Evolutionary conservation across 495 filamentous ascomycete species (phyloP).

Genomic region (Neurospora africana): DNA sequence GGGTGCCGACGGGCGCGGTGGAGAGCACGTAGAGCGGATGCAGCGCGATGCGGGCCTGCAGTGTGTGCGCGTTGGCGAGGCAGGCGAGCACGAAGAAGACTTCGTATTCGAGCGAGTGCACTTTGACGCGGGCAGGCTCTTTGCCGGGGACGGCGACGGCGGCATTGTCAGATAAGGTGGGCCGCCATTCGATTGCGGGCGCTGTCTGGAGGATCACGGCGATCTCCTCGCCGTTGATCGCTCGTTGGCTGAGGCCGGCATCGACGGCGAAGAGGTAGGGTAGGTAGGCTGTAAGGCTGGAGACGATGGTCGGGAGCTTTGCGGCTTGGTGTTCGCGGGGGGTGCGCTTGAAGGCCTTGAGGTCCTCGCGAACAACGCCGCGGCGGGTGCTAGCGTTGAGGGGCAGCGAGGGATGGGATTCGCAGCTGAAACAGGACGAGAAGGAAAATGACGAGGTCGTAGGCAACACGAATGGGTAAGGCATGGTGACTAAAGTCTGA

Average conservation of each 20-base stretch:
- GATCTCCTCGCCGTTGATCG: slow-evolving; percentile 47
- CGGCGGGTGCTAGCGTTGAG: slow-evolving; percentile 66
- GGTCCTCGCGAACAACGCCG: slow-evolving; percentile 60
- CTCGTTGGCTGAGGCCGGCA: slow-evolving; percentile 47
- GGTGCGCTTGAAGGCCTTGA: slow-evolving; percentile 77
- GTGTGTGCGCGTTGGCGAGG: slow-evolving; percentile 59
- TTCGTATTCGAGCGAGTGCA: slow-evolving; percentile 75
- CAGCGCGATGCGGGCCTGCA: slow-evolving; percentile 51
- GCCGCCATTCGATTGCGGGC: slow-evolving; percentile 68
- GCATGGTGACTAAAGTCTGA: slow-evolving; percentile 45
- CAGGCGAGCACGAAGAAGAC: slow-evolving; percentile 67
- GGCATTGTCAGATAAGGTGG: slow-evolving; percentile 51
- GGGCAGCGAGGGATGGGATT: slow-evolving; percentile 75
- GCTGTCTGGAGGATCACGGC: slow-evolving; percentile 44
- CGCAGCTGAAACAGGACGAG: slow-evolving; percentile 54
- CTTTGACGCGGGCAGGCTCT: slow-evolving; percentile 49
- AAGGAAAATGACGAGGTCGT: slow-evolving; percentile 79
- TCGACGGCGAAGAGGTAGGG: slow-evolving; percentile 70
- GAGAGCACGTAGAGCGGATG: slow-evolving; percentile 43
- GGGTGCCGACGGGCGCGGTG: slow-evolving; percentile 47
- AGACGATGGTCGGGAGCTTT: slow-evolving; percentile 56
- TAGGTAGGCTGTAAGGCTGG: slow-evolving; percentile 60
- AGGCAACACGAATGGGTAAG: slow-evolving; percentile 71
- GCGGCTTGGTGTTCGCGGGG: slow-evolving; percentile 52
- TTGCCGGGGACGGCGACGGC: slow-evolving; percentile 45